Base-by-base conservation (phyloP, 2,329 filamentous ascomycete species). In the Dothideomycetes sp. region DNA sequence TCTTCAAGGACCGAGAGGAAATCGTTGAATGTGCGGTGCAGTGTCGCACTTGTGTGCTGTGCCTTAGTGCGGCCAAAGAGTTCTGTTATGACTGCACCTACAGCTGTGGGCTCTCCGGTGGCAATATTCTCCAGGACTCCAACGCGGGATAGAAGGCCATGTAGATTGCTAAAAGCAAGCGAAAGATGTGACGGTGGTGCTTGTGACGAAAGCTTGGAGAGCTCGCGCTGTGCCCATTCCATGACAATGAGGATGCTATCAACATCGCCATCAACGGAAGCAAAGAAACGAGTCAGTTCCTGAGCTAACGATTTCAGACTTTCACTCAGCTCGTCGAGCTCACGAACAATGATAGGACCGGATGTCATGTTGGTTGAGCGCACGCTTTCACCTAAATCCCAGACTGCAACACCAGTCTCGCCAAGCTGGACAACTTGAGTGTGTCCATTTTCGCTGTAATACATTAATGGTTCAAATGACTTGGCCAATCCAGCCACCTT, bases 231-330 rank as follows among this genome's bases (percentile, higher is more conserved):
- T 11, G 86, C 84, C 89, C 89, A 95, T 56, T 94, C 86, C 87
- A 96, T 95, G 37, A 93, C 86, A 45, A 91, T 81, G 27, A 96
- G 72, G 49, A 95, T 94, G 44, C 82, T 81, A 52, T 95, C 89
- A 51, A 96, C 83, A 54, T 95, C 89, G 18, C 86, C 84, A 52
- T 95, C 86, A 10, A 96, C 86, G 48, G 88, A 85, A 37, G 87
- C 84, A 58, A 95, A 94, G 66, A 96, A 95, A 53, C 81, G 80
- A 5, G 84, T 94, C 49, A 95, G 73, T 57, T 94, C 87, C 12
- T 87, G 70, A 1, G 86, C 84, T 17, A 96, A 69, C 3, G 77
- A 80, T 62, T 89, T 93, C 45, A 95, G 73, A 40, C 77, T 87
- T 46, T 94, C 86, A 47, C 84, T 88, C 29, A 95, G 68, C 41